Evolutionary conservation across 1,284 basidiomycete genomes (phyloP), one percentile per base, ranked within the genome.

Genomic region (Abortiporus biennis): DNA sequence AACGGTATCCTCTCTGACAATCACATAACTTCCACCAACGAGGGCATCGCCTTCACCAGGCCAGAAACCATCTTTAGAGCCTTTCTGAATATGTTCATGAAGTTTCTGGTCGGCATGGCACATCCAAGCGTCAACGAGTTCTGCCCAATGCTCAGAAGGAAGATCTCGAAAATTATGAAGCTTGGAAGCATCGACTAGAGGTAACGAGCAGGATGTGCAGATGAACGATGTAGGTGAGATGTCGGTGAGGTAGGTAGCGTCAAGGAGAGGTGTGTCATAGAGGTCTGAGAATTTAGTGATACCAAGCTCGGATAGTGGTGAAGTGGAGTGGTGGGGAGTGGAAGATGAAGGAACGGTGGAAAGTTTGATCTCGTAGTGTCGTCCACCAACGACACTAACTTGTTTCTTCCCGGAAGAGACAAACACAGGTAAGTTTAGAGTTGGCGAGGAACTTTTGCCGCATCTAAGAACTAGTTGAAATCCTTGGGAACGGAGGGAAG

Each of bases 111-210:
- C 92, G 16, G 81, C 65, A 63, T 98, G 95, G 57, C 94, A 98
- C 89, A 99, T 94, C 94, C 94, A 98, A 2, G 92, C 86, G 47
- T 98, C 94, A 17, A 98, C 80, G 30, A 98, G 79, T 62, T 99
- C 94, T 45, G 92, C 86, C 94, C 94, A 99, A 55, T 96, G 84
- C 57, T 96, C 92, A 1, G 89, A 93, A 1, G 94, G 94, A 5
- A 99, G 68, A 54, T 96, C 92, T 38, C 81, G 76, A 61, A 89
- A 96, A 22, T 57, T 61, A 6, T 50, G 50, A 13, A 77, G 59
- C 33, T 64, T 67, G 6, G 71, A 61, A 0, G 70, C 62, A 23
- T 80, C 73, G 13, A 87, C 69, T 16, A 87, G 60, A 15, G 82
- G 81, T n/a, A 87, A 66, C 1, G 85, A 86, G 54, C 89, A 92